Percentiles rank a stretch among this genome's conserved stretches.
These are phyloP conservation scores for Lodderomyces beijingensis DNA, from an alignment of 1,139 yeast species.

Conservation along the genomic window DNA sequence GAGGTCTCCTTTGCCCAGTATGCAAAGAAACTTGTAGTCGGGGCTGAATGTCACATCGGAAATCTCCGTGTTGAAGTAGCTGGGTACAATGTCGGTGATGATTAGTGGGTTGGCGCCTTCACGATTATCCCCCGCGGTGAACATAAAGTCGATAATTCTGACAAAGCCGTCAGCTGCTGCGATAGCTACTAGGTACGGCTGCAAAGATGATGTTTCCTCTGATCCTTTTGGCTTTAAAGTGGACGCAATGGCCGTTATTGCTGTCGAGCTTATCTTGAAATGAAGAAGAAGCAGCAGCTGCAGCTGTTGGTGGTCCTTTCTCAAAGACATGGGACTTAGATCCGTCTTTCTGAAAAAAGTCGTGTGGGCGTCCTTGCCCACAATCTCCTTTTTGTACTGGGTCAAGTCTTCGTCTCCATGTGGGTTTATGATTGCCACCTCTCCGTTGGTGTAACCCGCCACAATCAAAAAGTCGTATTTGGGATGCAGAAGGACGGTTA, in stretches of 20 bases:
- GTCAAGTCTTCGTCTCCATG: conserved; percentile 5
- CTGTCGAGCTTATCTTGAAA: conserved; percentile 55
- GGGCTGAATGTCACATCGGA: conserved; percentile 55
- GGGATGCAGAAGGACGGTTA: conserved; percentile 30
- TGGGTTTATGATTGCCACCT: conserved; percentile 35
- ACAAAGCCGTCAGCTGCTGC: conserved; percentile 68
- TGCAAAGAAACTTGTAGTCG: conserved; percentile 58
- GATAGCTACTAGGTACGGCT: conserved; percentile 50
- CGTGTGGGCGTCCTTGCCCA: conserved; percentile 30
- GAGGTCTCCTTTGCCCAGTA: conserved; percentile 57
- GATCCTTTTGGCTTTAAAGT: conserved; percentile 17
- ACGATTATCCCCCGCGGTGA: conserved; percentile 17
- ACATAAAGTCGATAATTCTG: conserved; percentile 49
- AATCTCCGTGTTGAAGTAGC: conserved; percentile 65
- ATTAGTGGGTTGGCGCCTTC: conserved; percentile 11
- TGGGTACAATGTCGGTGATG: conserved; percentile 57
- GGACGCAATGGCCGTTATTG: conserved; percentile 38
- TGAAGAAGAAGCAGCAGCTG: conserved; percentile 38
- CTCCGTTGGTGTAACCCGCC: conserved; percentile 42
- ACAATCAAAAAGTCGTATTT: conserved; percentile 29
- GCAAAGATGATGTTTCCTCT: conserved; percentile 2
- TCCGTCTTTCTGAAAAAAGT: conserved; percentile 41
- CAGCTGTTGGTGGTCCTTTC: conserved; percentile 7
- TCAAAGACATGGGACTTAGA: conserved; percentile 24
- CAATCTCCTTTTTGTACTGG: conserved; percentile 19